These are phyloP conservation scores for Solanum piurae DNA, from an alignment of 257 asterid species.

Conservation along the genomic window DNA sequence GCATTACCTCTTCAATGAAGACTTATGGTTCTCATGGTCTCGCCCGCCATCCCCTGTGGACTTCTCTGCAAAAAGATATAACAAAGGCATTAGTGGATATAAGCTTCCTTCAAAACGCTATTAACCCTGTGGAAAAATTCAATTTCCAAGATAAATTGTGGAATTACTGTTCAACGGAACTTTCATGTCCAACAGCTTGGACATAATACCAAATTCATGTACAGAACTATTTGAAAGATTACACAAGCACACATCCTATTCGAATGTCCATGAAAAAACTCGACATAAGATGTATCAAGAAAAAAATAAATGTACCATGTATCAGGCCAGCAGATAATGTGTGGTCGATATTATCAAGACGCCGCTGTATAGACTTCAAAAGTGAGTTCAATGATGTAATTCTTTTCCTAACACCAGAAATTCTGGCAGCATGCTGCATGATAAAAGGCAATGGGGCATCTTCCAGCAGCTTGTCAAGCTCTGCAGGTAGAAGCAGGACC, in stretches of 20 bases:
- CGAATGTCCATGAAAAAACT: background rate
- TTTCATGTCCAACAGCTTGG: background rate
- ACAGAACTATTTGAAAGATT: background rate
- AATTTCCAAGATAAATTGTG: background rate
- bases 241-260: background rate
- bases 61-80: background rate
- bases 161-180: background rate
- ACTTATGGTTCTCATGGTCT: background rate
- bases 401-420: conserved; percentile 81
- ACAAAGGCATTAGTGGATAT: background rate
- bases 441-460: conserved; percentile 93
- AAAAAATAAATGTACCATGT: conserved; percentile 34
- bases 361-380: conserved; percentile 79
- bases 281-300: background rate
- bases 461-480: conserved; percentile 85
- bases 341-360: conserved; percentile 81
- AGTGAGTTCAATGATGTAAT: conserved; percentile 62
- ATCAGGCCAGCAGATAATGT: conserved; percentile 46
- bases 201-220: background rate
- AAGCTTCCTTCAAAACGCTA: background rate
- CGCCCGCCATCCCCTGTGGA: background rate
- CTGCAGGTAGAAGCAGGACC: conserved; percentile 22
- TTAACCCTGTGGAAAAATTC: background rate
- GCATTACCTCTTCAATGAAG: background rate
- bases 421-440: conserved; percentile 91